Percentiles rank a stretch among this genome's conserved stretches.
Evolutionary conservation across 2,329 filamentous ascomycete species (phyloP).

Genomic region (Cercospora zeae-maydis): DNA sequence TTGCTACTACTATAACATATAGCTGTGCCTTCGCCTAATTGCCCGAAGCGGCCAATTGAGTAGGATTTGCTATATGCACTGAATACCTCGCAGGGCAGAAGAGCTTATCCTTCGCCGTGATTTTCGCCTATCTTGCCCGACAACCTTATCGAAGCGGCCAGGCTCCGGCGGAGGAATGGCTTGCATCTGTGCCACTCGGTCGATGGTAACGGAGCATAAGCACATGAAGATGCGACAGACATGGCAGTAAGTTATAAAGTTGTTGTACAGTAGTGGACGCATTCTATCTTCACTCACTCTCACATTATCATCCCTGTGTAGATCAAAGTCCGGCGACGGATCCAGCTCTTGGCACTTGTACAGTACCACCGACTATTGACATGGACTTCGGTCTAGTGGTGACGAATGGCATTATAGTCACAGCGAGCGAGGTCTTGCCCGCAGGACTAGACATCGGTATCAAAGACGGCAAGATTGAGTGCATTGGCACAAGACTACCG

Average conservation of each 20-base stretch:
- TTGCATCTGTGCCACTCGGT: neutral
- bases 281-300: neutral
- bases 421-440: conserved; percentile 46
- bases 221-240: neutral
- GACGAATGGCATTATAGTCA: conserved; percentile 46
- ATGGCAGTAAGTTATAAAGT: neutral
- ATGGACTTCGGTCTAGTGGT: conserved; percentile 42
- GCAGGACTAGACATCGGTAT: conserved; percentile 48
- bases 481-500: conserved; percentile 43
- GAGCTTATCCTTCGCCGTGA: conserved; percentile 5
- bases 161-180: conserved; percentile 6
- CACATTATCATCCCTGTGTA: neutral
- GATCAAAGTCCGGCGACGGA: neutral
- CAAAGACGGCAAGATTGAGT: conserved; percentile 45
- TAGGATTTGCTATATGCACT: neutral
- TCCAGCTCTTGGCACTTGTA: conserved; percentile 7
- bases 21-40: neutral
- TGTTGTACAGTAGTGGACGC: neutral
- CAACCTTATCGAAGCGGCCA: conserved; percentile 19
- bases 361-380: neutral
- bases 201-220: neutral
- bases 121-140: conserved; percentile 23
- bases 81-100: neutral
- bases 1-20: neutral
- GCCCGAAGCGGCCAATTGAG: neutral